Evolutionary conservation across 257 asterid species (phyloP).

Genomic region (Gynochthodes officinalis): DNA sequence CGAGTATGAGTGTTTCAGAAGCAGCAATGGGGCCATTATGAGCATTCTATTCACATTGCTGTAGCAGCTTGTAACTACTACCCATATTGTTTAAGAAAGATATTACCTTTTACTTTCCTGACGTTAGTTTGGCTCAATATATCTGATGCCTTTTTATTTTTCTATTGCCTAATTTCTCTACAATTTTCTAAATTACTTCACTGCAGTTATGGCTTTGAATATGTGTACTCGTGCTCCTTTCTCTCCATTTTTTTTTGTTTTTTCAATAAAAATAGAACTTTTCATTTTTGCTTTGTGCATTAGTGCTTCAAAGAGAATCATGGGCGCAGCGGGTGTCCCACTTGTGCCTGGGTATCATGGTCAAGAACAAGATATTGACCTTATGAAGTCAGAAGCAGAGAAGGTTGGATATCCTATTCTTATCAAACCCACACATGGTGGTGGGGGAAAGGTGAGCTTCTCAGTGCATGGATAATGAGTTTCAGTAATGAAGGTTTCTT

Average conservation of each 20-base stretch:
- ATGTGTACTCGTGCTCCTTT: not conserved
- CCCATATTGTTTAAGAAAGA: too few species aligned
- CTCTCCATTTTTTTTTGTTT: not conserved
- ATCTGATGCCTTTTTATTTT: too few species aligned
- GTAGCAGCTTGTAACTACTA: not conserved
- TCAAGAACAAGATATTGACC: conserved; percentile 74
- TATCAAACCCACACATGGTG: conserved; percentile 99
- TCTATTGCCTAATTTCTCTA: too few species aligned
- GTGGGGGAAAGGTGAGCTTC: conserved; percentile 81
- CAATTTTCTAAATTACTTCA: too few species aligned
- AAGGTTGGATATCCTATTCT: conserved; percentile 92
- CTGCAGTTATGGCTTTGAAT: too few species aligned
- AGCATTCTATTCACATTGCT: not conserved
- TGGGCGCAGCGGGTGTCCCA: conserved; percentile 99
- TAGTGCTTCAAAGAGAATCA: conserved; percentile 98
- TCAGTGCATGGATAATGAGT: not conserved
- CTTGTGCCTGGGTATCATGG: conserved; percentile 99
- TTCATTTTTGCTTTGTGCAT: conserved; percentile 12
- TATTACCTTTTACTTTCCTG: too few species aligned
- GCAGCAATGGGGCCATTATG: not conserved
- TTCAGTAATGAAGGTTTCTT: not conserved
- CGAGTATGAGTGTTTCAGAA: not conserved
- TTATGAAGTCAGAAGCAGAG: conserved; percentile 90
- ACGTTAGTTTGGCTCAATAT: too few species aligned
- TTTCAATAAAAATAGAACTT: not conserved